Percentiles rank a stretch among this genome's conserved stretches.
phyloP scores from a whole-genome alignment of 73 alveolate genomes.

The Tetrahymena thermophila region DNA sequence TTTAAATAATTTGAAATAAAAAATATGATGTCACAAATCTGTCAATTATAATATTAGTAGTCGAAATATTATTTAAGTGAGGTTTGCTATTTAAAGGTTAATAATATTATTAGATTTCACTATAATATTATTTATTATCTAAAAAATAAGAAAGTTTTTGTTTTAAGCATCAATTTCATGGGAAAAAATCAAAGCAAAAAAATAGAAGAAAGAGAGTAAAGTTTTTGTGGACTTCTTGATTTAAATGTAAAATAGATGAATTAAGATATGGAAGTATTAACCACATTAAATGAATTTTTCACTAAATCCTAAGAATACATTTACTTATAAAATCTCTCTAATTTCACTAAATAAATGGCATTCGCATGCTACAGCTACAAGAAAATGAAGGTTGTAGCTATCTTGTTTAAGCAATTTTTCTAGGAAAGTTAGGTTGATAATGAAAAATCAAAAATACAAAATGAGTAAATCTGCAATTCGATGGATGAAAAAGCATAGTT shows the following conservation, averaged over 20 bases:
- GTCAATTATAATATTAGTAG: neutral
- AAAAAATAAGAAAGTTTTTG: no score
- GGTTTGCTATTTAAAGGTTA: neutral
- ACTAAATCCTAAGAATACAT: neutral
- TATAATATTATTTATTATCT: no score
- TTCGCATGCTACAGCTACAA: neutral
- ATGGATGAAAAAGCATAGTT: neutral
- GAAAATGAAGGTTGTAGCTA: neutral
- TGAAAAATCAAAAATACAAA: neutral
- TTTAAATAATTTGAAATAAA: no score
- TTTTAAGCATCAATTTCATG: neutral
- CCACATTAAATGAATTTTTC: neutral
- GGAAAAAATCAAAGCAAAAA: neutral
- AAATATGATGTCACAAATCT: neutral
- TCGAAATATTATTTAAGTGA: neutral
- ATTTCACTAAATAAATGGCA: neutral
- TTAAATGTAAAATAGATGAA: neutral
- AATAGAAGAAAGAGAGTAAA: neutral
- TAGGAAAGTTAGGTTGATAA: neutral
- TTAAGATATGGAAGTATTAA: neutral
- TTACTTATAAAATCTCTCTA: neutral
- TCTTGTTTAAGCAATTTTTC: no score
- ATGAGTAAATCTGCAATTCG: neutral
- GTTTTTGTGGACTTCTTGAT: neutral
- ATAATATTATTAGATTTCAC: neutral